These are phyloP conservation scores for Phytophthora cryptogea DNA, from an alignment of 352 stramenopile genomes.

Conservation along the genomic window DNA sequence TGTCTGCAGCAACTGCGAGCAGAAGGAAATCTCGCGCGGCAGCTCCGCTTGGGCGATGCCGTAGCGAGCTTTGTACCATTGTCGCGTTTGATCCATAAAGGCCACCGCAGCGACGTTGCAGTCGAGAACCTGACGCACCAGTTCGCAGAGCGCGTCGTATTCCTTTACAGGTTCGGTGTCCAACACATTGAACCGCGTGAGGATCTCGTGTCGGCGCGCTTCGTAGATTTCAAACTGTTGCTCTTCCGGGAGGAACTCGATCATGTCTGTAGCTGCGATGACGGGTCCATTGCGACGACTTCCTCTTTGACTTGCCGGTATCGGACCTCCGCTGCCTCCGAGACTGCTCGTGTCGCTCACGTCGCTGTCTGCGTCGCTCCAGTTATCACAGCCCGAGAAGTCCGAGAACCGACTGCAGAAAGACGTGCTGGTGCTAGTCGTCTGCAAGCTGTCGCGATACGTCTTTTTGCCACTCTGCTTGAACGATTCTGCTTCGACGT, in stretches of 20 bases:
- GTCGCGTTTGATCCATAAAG: constrained; percentile 60
- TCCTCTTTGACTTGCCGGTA: constrained; percentile 14
- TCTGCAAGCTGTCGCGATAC: constrained; percentile 40
- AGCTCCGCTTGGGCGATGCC: constrained; percentile 67
- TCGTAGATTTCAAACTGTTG: constrained; percentile 59
- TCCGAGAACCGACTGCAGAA: constrained; percentile 48
- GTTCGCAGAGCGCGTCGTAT: constrained; percentile 76
- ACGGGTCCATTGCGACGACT: constrained; percentile 10
- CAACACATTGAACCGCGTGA: constrained; percentile 49
- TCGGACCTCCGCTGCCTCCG: constrained; percentile 23
- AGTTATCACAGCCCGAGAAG: constrained; percentile 41
- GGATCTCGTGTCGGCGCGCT: constrained; percentile 41
- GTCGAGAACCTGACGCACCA: constrained; percentile 62
- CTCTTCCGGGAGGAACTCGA: constrained; percentile 54
- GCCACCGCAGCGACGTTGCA: constrained; percentile 67
- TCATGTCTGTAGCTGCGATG: constrained; percentile 32
- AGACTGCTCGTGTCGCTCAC: constrained; percentile 39
- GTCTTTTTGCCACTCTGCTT: constrained; percentile 27
- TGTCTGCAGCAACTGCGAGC: constrained; percentile 53
- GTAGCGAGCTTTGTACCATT: constrained; percentile 81
- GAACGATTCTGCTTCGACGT: constrained; percentile 15
- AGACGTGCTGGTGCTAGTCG: constrained; percentile 38
- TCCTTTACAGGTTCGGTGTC: constrained; percentile 53
- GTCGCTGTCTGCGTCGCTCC: constrained; percentile 40
- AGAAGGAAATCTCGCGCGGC: constrained; percentile 70